Base-by-base conservation (phyloP, 2,329 filamentous ascomycete genomes). In the Volutella citrinella region DNA sequence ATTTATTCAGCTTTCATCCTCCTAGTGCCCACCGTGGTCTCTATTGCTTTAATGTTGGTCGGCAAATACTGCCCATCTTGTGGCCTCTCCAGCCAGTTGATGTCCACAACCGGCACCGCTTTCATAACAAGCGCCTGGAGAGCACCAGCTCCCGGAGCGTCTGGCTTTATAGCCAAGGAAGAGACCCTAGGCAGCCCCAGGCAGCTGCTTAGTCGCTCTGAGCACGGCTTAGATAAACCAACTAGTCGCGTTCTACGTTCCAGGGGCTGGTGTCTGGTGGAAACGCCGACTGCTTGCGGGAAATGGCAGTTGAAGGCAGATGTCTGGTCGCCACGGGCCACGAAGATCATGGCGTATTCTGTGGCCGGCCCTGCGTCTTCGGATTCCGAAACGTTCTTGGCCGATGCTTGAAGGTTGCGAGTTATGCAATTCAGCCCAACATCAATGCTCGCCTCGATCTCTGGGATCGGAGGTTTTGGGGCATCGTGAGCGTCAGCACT, bases 401-500 rank as follows among this genome's bases (percentile, higher is more conserved):
- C 60, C 18, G 61, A 49, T 14, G 58, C 53, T 40, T 81, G 71
- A 4, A 89, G 67, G 30, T 66, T 67, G 13, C 77, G 72, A 6
- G 77, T 81, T 37, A 87, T 78, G 37, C 64, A 70, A 46, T 80
- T 76, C 27, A 87, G 63, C 4, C 85, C 84, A 29, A 85, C 63
- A 30, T 85, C 75, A 23, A 88, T 55, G 42, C 72, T 71, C 5
- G 62, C 61, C n/a, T 63, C 59, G 8, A 87, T 61, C 29, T 74
- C 75, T 5, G 80, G 78, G 12, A 41, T 38, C 4, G 55, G 53
- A 4, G 58, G 28, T 40, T 44, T 27, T 64, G 67, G 61, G 64
- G 24, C 39, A 23, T 40, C 38, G 24, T 39, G 41, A 17, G 36
- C 29, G 28, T 27, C 26, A 12, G 48, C 40, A 14, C 42, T 46